Evolutionary conservation across 2,329 filamentous ascomycete genomes (phyloP).

Genomic region (Fusarium xyrophilum): DNA sequence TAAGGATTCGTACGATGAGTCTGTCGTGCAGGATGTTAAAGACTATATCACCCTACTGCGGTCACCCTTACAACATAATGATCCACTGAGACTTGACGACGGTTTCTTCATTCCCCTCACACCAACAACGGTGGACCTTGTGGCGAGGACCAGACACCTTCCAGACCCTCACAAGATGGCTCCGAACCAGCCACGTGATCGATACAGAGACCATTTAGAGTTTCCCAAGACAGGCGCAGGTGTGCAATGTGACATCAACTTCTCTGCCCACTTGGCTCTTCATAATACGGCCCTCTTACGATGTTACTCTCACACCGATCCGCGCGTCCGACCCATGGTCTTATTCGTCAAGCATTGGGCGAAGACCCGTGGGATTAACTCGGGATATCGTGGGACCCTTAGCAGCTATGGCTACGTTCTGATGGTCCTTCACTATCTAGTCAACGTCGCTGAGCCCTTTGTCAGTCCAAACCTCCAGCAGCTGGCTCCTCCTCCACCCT

Average conservation of each 20-base stretch:
- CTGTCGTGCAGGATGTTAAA: slow-evolving; percentile 48
- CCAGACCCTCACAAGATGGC: slow-evolving; percentile 58
- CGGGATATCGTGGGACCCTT: slow-evolving; percentile 82
- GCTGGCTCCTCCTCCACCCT: slow-evolving; percentile 54
- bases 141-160: slow-evolving; percentile 55
- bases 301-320: slow-evolving; percentile 82
- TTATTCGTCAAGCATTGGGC: slow-evolving; percentile 93
- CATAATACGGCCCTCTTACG: slow-evolving; percentile 84
- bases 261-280: slow-evolving; percentile 81
- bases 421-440: slow-evolving; percentile 90
- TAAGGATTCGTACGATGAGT: slow-evolving; percentile 54
- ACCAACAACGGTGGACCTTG: slow-evolving; percentile 42
- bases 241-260: slow-evolving; percentile 93
- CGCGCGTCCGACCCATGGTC: slow-evolving; percentile 77
- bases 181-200: slow-evolving; percentile 60
- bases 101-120: slow-evolving; percentile 49
- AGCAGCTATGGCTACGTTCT: slow-evolving; percentile 91
- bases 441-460: slow-evolving; percentile 81
- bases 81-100: slow-evolving; percentile 2
- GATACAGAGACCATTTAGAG: slow-evolving; percentile 69
- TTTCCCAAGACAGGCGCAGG: slow-evolving; percentile 79
- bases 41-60: slow-evolving; percentile 61
- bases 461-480: slow-evolving; percentile 84
- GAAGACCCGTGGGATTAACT: slow-evolving; percentile 84
- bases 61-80: slow-evolving; percentile 41